Evolutionary conservation across 2,329 filamentous ascomycete species (phyloP).

Genomic region (Ascochyta viciae-villosae): DNA sequence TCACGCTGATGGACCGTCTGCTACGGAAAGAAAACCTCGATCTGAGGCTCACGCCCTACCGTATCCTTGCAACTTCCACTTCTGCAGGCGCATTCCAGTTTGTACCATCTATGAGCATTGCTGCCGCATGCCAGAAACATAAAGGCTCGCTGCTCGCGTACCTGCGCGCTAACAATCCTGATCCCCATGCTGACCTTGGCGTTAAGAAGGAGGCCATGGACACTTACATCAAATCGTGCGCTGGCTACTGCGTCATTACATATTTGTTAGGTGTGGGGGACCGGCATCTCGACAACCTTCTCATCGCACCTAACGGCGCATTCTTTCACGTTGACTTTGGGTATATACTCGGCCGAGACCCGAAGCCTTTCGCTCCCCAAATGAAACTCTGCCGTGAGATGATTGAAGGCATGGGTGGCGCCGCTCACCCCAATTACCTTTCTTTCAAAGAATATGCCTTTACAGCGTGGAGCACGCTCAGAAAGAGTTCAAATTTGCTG

Average conservation of each 20-base stretch:
- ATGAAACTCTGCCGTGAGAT: constrained; percentile 99
- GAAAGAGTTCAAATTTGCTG: constrained; percentile 89
- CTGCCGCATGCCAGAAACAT: constrained; percentile 83
- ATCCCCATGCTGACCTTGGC: constrained; percentile 79
- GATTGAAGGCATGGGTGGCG: constrained; percentile 97
- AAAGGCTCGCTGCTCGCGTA: constrained; percentile 80
- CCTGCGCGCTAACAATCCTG: constrained; percentile 87
- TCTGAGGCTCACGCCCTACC: constrained; percentile 92
- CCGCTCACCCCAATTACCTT: constrained; percentile 78
- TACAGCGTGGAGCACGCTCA: constrained; percentile 87
- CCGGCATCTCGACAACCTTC: constrained; percentile 91
- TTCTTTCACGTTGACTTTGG: constrained; percentile 99
- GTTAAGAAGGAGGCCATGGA: constrained; percentile 93
- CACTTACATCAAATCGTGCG: constrained; percentile 93
- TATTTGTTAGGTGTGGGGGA: constrained; percentile 97
- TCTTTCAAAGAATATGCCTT: constrained; percentile 97
- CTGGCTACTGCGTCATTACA: constrained; percentile 97
- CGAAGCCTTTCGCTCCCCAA: constrained; percentile 93
- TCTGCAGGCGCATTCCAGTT: constrained; percentile 93
- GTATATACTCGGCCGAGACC: constrained; percentile 95
- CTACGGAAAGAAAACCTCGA: constrained; percentile 96
- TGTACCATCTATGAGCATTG: constrained; percentile 83
- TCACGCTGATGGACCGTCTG: constrained; percentile 95
- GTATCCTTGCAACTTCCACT: constrained; percentile 91
- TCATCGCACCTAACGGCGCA: constrained; percentile 86